phyloP scores from a whole-genome alignment of 2,329 filamentous ascomycete genomes.

The Teratosphaeriaceae sp. region DNA sequence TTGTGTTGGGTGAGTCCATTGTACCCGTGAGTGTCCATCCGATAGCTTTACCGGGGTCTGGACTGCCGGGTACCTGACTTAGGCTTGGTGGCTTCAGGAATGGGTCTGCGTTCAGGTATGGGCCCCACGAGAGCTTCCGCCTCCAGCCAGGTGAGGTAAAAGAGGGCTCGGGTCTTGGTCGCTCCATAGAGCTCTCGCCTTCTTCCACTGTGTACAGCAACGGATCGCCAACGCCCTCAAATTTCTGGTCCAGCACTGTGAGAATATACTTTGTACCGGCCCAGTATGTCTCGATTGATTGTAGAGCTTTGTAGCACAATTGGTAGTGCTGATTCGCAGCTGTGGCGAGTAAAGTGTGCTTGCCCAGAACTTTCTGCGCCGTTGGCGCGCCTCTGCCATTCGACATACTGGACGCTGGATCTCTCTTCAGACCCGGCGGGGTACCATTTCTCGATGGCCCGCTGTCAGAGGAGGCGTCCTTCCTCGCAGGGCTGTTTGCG shows the following conservation, averaged over 20 bases:
- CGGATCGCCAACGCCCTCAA: conserved; percentile 77
- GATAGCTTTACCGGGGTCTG: conserved; percentile 54
- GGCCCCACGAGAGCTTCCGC: conserved; percentile 39
- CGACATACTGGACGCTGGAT: conserved; percentile 5
- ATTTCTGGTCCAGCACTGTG: conserved; percentile 78
- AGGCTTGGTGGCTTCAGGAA: conserved; percentile 10
- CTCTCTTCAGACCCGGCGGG: conserved; percentile 22
- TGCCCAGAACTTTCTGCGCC: conserved; percentile 40
- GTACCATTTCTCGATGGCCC: conserved; percentile 38
- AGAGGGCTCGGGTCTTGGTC: conserved; percentile 41
- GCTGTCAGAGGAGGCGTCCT: neutral
- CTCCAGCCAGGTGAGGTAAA: conserved; percentile 49
- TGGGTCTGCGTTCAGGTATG: conserved; percentile 27
- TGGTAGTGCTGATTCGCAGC: conserved; percentile 84
- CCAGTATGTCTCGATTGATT: conserved; percentile 79
- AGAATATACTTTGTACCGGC: conserved; percentile 81
- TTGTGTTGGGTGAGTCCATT: conserved; percentile 78
- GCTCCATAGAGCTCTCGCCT: conserved; percentile 62
- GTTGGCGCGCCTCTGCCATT: conserved; percentile 9
- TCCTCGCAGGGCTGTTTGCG: conserved; percentile 36
- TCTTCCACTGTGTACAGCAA: conserved; percentile 62
- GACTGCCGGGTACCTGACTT: conserved; percentile 34
- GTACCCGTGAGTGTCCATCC: conserved; percentile 86
- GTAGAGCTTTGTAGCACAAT: conserved; percentile 74
- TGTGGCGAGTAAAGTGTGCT: conserved; percentile 70